Evolutionary conservation across 768 basidiomycete species (phyloP), one percentile per base, ranked within the genome.

Genomic region (Candolleomyces efflorescens): DNA sequence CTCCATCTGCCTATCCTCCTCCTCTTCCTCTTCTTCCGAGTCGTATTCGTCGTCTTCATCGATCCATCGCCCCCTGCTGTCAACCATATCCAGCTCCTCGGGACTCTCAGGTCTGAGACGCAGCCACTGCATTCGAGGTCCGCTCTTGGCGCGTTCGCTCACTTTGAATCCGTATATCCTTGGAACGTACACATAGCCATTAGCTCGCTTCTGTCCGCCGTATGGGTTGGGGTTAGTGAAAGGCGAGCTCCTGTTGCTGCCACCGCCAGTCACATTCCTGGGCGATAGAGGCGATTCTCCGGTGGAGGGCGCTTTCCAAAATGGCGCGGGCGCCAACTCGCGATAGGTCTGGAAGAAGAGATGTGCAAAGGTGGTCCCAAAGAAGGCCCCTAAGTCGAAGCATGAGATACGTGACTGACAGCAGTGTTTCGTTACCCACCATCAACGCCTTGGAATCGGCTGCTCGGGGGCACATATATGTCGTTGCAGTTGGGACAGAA

Each of bases 401-500:
- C 44, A 20, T 54, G 37, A 51, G 45, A 27, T 48, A 44, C 39
- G 20, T 24, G 36, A 49, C n/a, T 27, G 32, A 22, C 18, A 26
- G 51, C 23, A 26, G 11, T 5, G 32, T 32, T 32, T 32, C 11
- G 51, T 27, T 43, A 74, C 86, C 65, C 67, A 92, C 95, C 97
- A 73, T 99, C 97, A 32, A 99, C 92, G 38, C 91, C 90, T 67
- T 93, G 91, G 72, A 94, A 99, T 59, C 95, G 85, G 71, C 91
- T 94, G 74, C 92, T 94, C 6, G 96, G 94, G 3, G 97, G 97
- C 0, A 87, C 84, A 71, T 96, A 99, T 63, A 97, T 91, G 69
- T 99, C 97, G 62, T 95, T 92, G 73, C 97, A 99, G 72, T 94
- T 97, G 15, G 97, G 93, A 72, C 97, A 99, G 73, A 89, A 98